phyloP scores from a whole-genome alignment of 1,284 basidiomycete species.

The Moesziomyces parantarcticus region DNA sequence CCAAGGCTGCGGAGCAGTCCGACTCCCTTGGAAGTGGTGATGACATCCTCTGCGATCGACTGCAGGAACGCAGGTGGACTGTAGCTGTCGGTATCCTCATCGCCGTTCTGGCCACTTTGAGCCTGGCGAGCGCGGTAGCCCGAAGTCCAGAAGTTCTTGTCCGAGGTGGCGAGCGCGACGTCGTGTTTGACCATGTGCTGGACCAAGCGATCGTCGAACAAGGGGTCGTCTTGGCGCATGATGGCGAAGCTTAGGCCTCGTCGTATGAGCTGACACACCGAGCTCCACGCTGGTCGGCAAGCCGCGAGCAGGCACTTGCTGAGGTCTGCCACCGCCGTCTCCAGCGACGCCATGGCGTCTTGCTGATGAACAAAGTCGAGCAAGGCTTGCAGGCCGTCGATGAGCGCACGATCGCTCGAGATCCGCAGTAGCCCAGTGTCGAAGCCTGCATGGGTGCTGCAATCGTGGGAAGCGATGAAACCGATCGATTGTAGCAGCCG shows the following conservation, averaged over 20 bases:
- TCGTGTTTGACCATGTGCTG: conserved; percentile 33
- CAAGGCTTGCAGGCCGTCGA: conserved; percentile 42
- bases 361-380: conserved; percentile 37
- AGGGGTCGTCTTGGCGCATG: conserved; percentile 20
- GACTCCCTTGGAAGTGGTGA: conserved; percentile 42
- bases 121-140: conserved; percentile 14
- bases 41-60: conserved; percentile 29
- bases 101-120: not conserved
- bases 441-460: not conserved
- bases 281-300: conserved; percentile 34
- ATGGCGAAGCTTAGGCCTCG: conserved; percentile 43
- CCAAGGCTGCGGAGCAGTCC: conserved; percentile 47
- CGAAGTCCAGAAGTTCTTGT: conserved; percentile 30
- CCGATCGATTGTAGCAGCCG: conserved; percentile 20
- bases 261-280: conserved; percentile 26
- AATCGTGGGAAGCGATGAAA: conserved; percentile 2
- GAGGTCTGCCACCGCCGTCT: conserved; percentile 21
- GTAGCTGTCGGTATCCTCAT: conserved; percentile 12
- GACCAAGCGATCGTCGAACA: conserved; percentile 39
- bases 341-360: conserved; percentile 9
- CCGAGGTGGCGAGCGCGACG: conserved; percentile 22
- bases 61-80: conserved; percentile 40
- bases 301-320: conserved; percentile 38
- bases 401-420: conserved; percentile 35
- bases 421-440: not conserved